Percentiles rank a stretch among this genome's conserved stretches.
phyloP scores from a whole-genome alignment of 495 filamentous ascomycete species.

The Daldinia concentrica region DNA sequence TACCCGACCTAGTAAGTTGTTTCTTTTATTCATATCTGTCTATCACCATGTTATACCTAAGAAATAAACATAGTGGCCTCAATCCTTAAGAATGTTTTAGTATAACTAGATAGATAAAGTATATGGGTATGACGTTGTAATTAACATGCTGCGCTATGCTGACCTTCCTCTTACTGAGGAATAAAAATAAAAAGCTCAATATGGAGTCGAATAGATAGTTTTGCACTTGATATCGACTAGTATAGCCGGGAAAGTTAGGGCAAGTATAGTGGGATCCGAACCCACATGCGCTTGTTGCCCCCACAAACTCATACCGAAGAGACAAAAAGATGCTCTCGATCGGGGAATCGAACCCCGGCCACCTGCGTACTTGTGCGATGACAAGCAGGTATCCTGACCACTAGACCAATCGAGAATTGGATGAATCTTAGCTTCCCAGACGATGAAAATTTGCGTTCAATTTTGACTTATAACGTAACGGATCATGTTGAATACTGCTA shows the following conservation, averaged over 20 bases:
- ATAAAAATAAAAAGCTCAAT: too few relatives aligned
- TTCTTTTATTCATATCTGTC: background rate
- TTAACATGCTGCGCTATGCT: too few relatives aligned
- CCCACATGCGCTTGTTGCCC: background rate
- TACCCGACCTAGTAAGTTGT: too few relatives aligned
- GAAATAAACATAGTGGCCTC: too few relatives aligned
- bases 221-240: background rate
- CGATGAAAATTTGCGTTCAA: background rate
- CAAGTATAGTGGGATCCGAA: background rate
- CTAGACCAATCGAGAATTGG: conserved; percentile 40
- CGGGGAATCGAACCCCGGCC: conserved; percentile 57
- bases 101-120: background rate
- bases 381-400: conserved; percentile 47
- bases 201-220: background rate
- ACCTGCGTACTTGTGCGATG: conserved; percentile 45
- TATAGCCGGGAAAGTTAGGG: background rate
- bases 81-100: too few relatives aligned
- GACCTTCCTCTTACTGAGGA: too few relatives aligned
- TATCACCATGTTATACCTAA: background rate
- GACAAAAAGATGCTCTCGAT: conserved; percentile 45
- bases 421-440: background rate
- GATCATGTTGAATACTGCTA: too few relatives aligned
- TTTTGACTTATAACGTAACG: background rate
- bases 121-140: background rate
- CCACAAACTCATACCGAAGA: background rate